Conservation (phyloP, 129 eudicot genomes). For the Solidago caesia region DNA sequence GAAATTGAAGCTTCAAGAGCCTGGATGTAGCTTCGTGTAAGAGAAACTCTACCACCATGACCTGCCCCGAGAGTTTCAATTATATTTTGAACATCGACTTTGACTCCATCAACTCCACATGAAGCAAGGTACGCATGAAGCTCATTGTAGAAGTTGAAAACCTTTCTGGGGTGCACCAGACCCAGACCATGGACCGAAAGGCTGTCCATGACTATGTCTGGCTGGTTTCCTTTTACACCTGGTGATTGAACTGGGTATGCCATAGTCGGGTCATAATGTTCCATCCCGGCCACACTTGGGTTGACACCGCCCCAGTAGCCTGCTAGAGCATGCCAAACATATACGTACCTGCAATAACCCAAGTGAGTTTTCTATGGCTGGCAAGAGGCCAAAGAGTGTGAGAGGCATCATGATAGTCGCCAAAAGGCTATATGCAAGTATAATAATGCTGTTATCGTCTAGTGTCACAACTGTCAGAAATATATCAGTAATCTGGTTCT, state of each 20-base stretch:
- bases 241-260: conserved; percentile 89
- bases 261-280: conserved; percentile 66
- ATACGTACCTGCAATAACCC: conserved; percentile 54
- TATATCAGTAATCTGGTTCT: no score
- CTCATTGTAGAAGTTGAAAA: conserved; percentile 77
- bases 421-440: no score
- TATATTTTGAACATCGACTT: conserved; percentile 94
- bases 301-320: conserved; percentile 99
- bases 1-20: conserved; percentile 92
- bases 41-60: conserved; percentile 81
- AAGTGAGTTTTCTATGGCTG: background rate
- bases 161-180: conserved; percentile 81
- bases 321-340: conserved; percentile 92
- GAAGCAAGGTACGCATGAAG: conserved; percentile 88
- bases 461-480: no score
- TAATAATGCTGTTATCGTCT: no score
- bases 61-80: conserved; percentile 94
- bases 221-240: conserved; percentile 82
- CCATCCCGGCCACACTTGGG: conserved; percentile 70
- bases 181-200: conserved; percentile 85
- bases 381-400: no score
- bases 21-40: conserved; percentile 76
- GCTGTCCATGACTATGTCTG: conserved; percentile 91
- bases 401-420: no score
- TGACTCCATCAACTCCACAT: conserved; percentile 96